Conservation (phyloP, 2,329 filamentous ascomycete species). For the Neofusicoccum parvum region DNA sequence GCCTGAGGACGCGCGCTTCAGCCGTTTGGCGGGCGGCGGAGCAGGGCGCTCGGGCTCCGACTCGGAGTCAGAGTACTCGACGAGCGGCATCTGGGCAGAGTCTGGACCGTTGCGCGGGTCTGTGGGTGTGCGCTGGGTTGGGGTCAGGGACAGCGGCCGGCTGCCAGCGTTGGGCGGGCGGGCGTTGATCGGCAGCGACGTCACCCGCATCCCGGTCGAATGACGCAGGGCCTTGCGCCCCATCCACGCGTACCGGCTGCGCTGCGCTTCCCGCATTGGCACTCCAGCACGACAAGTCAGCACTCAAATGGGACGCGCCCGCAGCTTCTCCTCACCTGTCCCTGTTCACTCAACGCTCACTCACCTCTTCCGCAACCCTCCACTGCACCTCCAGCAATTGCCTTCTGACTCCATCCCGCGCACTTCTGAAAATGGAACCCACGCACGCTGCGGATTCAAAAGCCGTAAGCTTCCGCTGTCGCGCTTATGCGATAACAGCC, state of each 20-base stretch:
- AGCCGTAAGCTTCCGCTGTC: slow-evolving; percentile 13
- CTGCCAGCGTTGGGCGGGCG: too few relatives aligned
- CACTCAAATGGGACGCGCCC: slow-evolving; percentile 5
- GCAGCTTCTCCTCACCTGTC: background rate
- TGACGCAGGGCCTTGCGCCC: slow-evolving; percentile 17
- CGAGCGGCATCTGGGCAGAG: slow-evolving; percentile 48
- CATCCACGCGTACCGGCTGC: background rate
- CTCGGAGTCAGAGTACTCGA: slow-evolving; percentile 62
- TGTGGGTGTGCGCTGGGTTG: too few relatives aligned
- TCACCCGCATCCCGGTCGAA: slow-evolving; percentile 4
- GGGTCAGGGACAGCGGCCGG: too few relatives aligned
- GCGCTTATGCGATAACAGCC: background rate
- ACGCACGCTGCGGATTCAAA: slow-evolving; percentile 8
- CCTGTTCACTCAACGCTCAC: background rate
- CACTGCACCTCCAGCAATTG: background rate
- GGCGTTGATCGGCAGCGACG: slow-evolving; percentile 8
- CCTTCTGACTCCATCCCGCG: background rate
- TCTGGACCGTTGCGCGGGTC: background rate
- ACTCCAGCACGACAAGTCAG: background rate
- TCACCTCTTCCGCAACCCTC: background rate
- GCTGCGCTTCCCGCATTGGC: slow-evolving; percentile 3
- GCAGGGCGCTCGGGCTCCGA: slow-evolving; percentile 27
- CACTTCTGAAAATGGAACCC: slow-evolving; percentile 10
- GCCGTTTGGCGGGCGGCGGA: slow-evolving; percentile 4
- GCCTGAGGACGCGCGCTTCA: background rate